Evolutionary conservation across 2,329 filamentous ascomycete genomes (phyloP).

Genomic region (Orbilia blumenaviensis): DNA sequence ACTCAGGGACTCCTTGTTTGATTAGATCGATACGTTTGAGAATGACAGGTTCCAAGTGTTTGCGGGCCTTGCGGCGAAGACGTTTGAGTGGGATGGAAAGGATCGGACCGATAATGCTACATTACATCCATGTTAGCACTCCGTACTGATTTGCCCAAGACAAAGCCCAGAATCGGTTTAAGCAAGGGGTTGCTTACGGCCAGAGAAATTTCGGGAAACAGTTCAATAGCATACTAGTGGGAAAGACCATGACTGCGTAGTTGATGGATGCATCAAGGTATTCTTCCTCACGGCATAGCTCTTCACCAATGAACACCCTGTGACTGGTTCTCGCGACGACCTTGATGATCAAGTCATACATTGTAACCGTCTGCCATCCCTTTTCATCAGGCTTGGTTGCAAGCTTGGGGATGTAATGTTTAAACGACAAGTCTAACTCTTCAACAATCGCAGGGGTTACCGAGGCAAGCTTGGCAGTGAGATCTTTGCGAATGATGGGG

Average conservation of each 20-base stretch:
- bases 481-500: constrained; percentile 45
- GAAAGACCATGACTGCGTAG: constrained; percentile 64
- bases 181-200: constrained; percentile 33
- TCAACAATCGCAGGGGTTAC: constrained; percentile 51
- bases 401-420: constrained; percentile 36
- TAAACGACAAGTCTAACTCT: constrained; percentile 41
- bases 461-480: constrained; percentile 38
- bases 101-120: constrained; percentile 27
- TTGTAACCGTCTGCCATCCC: constrained; percentile 61
- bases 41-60: constrained; percentile 45
- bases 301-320: constrained; percentile 64
- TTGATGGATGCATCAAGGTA: constrained; percentile 65
- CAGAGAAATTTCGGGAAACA: constrained; percentile 44
- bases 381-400: constrained; percentile 53
- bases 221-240: constrained; percentile 56
- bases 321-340: constrained; percentile 65
- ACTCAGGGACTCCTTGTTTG: constrained; percentile 34
- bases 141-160: too few species aligned
- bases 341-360: constrained; percentile 62
- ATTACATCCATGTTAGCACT: neutral
- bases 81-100: constrained; percentile 27
- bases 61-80: constrained; percentile 32
- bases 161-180: too few species aligned
- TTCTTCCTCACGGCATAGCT: constrained; percentile 63
- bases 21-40: constrained; percentile 41